These are phyloP conservation scores for Aspergillus flavus DNA, from an alignment of 2,329 filamentous ascomycete genomes.

Conservation along the genomic window DNA sequence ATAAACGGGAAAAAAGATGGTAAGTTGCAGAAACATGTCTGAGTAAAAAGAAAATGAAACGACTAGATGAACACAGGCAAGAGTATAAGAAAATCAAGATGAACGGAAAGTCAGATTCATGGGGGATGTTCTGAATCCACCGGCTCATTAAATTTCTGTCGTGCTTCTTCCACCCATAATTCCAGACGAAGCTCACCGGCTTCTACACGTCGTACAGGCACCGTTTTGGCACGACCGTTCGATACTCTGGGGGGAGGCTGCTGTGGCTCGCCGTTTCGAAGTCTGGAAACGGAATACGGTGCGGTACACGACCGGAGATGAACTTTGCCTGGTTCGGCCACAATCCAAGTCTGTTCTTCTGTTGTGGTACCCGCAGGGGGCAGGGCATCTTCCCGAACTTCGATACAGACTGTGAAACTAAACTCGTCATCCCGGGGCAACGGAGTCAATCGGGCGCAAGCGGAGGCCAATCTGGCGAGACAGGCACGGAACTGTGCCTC, in stretches of 20 bases:
- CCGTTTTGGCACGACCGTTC: conserved; percentile 57
- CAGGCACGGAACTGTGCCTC: conserved; percentile 54
- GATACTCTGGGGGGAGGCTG: conserved; percentile 36
- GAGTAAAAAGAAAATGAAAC: conserved; percentile 17
- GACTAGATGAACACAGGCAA: conserved; percentile 18
- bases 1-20: conserved; percentile 18
- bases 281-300: conserved; percentile 42
- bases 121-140: conserved; percentile 40
- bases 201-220: conserved; percentile 64
- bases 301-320: conserved; percentile 43
- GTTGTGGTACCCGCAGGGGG: conserved; percentile 50
- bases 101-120: conserved; percentile 26
- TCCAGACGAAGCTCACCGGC: conserved; percentile 68
- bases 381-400: conserved; percentile 50
- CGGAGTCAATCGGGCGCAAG: conserved; percentile 46
- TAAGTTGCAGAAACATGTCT: conserved; percentile 10
- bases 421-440: conserved; percentile 51
- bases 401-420: conserved; percentile 53
- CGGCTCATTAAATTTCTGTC: conserved; percentile 53
- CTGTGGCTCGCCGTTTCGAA: conserved; percentile 39
- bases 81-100: conserved; percentile 4
- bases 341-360: conserved; percentile 62
- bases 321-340: conserved; percentile 54
- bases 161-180: conserved; percentile 69
- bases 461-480: conserved; percentile 47